phyloP scores from a whole-genome alignment of 208 protist species.

The Trypanosoma mega region DNA sequence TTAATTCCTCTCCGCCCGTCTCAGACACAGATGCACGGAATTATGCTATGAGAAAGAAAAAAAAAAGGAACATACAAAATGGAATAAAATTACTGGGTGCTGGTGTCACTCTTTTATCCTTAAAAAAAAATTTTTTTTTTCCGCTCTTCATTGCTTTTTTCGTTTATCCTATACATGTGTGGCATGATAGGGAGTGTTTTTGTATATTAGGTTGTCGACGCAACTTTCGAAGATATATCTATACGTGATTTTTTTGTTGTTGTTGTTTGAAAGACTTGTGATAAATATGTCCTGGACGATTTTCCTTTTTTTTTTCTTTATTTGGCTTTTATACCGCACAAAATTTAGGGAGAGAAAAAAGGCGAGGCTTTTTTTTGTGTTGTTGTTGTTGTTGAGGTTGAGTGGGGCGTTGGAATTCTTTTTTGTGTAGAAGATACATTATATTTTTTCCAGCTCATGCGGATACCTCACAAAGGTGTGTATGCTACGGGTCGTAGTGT shows the following conservation, averaged over 20 bases:
- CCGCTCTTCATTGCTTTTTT: not conserved
- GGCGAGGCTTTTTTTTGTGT: too few relatives aligned
- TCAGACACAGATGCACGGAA: too few relatives aligned
- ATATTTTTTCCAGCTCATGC: too few relatives aligned
- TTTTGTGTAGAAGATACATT: too few relatives aligned
- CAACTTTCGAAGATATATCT: not conserved
- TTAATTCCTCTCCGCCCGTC: too few relatives aligned
- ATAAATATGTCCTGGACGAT: not conserved
- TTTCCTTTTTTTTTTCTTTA: not conserved
- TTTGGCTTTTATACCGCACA: not conserved
- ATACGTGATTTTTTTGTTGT: not conserved
- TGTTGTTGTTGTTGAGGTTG: too few relatives aligned
- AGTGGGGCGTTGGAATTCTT: too few relatives aligned
- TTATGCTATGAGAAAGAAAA: not conserved
- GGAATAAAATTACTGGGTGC: not conserved
- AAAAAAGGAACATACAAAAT: not conserved
- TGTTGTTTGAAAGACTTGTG: not conserved
- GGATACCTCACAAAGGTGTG: slow-evolving; percentile 7
- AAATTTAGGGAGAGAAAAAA: too few relatives aligned
- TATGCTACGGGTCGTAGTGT: slow-evolving; percentile 16
- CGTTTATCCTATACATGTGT: not conserved
- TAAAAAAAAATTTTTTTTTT: too few relatives aligned
- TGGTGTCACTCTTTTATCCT: not conserved
- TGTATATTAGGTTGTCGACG: too few relatives aligned
- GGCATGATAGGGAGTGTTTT: not conserved